Evolutionary conservation across 176 grass and related monocot species (phyloP), one percentile per base, ranked within the genome.

Genomic region (Cymbopogon citratus): DNA sequence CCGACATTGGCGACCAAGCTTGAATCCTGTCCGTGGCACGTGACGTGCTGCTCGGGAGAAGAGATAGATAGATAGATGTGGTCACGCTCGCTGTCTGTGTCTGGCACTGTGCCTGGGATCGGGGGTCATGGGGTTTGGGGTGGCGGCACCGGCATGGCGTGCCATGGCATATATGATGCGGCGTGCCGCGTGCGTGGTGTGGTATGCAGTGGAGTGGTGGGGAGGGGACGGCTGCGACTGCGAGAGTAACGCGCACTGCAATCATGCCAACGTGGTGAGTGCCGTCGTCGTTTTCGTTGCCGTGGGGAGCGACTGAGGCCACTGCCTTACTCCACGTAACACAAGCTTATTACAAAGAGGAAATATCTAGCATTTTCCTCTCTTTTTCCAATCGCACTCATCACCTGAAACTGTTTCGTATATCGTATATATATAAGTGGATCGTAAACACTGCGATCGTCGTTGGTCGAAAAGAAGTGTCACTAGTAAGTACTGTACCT

Each of bases 21-120:
- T 80, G 73, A 76, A 71, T 40, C 27, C 63, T 87, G 80, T 73
- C 74, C 60, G 4, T 5, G n/a, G 75, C 86, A 79, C 82, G 80
- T 78, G 56, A 76, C 24, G 33, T 7, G 73, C 57, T 38, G 63
- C 72, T 57, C 35, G 5, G 12, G 3, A n/a, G 26, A 18, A 2
- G 29, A 8, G 28, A 25, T 59, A n/a, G 51, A 54, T 21, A 33
- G 1, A 25, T 59, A n/a, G 51, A 54, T 54, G 54, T 59, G 54
- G 54, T 24, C 21, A 43, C n/a, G 16, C 16, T 9, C 24, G 18
- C 4, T 33, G 9, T 71, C 41, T 52, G 49, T 24, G 54, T 59
- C 69, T 35, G 7, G n/a, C 2, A 31, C 14, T 24, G 75, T 63
- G 5, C 27, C 12, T 25, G 62, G 27, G 28, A 63, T 63, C 27